phyloP scores from a whole-genome alignment of 495 filamentous ascomycete species.

The Penicillium malachiteum region DNA sequence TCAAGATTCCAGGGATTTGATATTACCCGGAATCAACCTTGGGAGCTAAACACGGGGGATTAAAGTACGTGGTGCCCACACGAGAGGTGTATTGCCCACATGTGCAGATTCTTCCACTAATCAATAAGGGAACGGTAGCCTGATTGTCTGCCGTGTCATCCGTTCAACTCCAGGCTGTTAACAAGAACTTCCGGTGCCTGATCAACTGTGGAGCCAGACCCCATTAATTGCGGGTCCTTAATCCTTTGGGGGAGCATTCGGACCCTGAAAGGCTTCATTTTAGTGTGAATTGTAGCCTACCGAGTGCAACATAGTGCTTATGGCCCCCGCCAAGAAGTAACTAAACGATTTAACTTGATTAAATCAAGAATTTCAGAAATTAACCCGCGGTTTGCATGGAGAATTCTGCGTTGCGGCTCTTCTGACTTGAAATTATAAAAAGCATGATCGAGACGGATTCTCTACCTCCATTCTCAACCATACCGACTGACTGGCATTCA shows the following conservation, averaged over 20 bases:
- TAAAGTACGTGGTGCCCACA: too few species aligned
- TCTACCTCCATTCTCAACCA: neutral
- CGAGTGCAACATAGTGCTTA: neutral
- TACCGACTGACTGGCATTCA: neutral
- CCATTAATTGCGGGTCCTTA: neutral
- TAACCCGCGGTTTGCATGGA: neutral
- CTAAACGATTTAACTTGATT: neutral
- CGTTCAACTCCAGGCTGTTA: too few species aligned
- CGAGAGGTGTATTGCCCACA: too few species aligned
- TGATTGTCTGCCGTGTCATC: too few species aligned
- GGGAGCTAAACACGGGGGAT: too few species aligned
- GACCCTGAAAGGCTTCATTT: neutral
- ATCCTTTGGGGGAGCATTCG: neutral
- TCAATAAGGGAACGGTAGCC: too few species aligned
- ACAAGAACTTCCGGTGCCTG: neutral
- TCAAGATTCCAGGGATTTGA: too few species aligned
- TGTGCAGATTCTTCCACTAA: too few species aligned
- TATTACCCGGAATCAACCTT: too few species aligned
- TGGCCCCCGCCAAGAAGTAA: neutral
- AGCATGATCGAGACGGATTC: neutral
- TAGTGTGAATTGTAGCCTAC: neutral
- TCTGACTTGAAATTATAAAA: neutral
- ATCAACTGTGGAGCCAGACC: neutral
- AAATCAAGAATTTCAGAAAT: neutral
- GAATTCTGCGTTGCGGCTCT: neutral